Evolutionary conservation across 371 early-diverging fungal genomes (phyloP).

Genomic region (Mucor lusitanicus): DNA sequence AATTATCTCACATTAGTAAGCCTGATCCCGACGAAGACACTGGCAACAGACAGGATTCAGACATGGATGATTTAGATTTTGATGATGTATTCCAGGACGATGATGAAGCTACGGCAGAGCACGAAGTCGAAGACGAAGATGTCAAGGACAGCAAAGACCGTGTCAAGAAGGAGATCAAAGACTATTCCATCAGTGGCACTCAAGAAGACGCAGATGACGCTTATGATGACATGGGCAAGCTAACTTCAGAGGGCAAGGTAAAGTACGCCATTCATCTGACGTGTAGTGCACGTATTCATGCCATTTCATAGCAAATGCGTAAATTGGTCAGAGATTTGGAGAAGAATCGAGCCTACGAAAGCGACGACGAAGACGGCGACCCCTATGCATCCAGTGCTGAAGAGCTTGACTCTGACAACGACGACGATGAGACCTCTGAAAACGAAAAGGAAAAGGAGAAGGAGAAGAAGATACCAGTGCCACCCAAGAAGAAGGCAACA

Average conservation of each 20-base stretch:
- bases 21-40: constrained; percentile 28
- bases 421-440: constrained; percentile 48
- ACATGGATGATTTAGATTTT: constrained; percentile 58
- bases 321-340: constrained; percentile 75
- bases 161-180: constrained; percentile 44
- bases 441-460: constrained; percentile 25
- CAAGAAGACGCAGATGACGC: constrained; percentile 24
- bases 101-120: constrained; percentile 78
- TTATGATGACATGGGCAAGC: constrained; percentile 29
- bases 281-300: not conserved
- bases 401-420: constrained; percentile 53
- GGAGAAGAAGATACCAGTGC: constrained; percentile 32
- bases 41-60: constrained; percentile 31
- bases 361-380: constrained; percentile 72
- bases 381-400: constrained; percentile 71
- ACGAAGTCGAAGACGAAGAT: constrained; percentile 67
- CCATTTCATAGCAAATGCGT: constrained; percentile 57
- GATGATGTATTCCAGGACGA: constrained; percentile 67
- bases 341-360: constrained; percentile 72
- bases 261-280: constrained; percentile 12
- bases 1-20: constrained; percentile 6
- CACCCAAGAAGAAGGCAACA: constrained; percentile 39
- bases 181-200: constrained; percentile 30
- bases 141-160: constrained; percentile 56
- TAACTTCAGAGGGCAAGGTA: constrained; percentile 54